phyloP scores from a whole-genome alignment of 495 filamentous ascomycete species.

The Oidiodendron maius region DNA sequence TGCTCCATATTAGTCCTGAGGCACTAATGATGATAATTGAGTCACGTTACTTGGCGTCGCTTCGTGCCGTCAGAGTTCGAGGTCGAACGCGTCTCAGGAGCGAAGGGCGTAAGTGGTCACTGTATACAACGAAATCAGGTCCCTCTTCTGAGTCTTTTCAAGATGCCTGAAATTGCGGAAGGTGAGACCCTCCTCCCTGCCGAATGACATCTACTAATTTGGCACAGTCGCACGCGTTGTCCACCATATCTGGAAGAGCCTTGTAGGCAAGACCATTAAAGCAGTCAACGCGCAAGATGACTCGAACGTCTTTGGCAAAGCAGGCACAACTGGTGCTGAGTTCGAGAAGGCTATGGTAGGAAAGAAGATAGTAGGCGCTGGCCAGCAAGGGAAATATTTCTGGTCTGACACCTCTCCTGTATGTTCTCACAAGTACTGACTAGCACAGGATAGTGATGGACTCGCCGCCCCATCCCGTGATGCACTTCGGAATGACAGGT shows the following conservation, averaged over 20 bases:
- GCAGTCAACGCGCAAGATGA: conserved; percentile 70
- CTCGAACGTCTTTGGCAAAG: conserved; percentile 79
- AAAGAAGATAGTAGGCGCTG: conserved; percentile 67
- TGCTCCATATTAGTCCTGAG: no score
- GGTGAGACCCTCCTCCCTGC: no score
- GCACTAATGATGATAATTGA: neutral
- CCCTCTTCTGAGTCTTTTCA: neutral
- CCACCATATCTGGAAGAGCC: conserved; percentile 70
- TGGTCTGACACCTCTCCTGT: conserved; percentile 43
- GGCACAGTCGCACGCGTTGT: conserved; percentile 77
- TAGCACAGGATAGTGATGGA: conserved; percentile 50
- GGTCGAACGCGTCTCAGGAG: no score
- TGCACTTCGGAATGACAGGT: conserved; percentile 83
- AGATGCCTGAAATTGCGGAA: conserved; percentile 81
- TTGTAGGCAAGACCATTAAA: conserved; percentile 75
- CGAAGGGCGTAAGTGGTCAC: no score
- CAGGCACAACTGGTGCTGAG: conserved; percentile 64
- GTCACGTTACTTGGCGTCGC: neutral
- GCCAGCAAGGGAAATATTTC: conserved; percentile 93
- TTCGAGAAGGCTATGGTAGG: conserved; percentile 70
- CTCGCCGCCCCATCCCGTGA: conserved; percentile 75
- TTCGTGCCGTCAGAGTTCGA: neutral
- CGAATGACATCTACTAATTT: no score
- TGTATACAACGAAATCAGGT: no score
- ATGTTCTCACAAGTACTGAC: no score